These are phyloP conservation scores for Irpex lacteus DNA, from an alignment of 1,284 basidiomycete genomes.

Conservation along the genomic window DNA sequence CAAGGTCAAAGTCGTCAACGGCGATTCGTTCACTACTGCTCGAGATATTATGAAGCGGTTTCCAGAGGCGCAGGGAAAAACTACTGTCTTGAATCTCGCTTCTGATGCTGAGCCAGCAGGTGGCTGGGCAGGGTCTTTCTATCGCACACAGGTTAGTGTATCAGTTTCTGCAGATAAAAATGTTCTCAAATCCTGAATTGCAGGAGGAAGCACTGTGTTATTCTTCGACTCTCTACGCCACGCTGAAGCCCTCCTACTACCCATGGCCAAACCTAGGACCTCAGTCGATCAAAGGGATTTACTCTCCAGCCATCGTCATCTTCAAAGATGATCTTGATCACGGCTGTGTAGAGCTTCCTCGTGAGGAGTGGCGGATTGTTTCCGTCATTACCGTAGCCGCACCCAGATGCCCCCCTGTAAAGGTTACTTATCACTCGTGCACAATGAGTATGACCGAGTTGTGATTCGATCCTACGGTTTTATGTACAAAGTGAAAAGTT, in stretches of 20 bases:
- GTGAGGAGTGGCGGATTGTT: constrained; percentile 32
- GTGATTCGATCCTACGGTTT: too few relatives aligned
- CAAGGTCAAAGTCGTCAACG: constrained; percentile 33
- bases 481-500: too few relatives aligned
- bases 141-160: constrained; percentile 37
- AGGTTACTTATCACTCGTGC: too few relatives aligned
- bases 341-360: constrained; percentile 35
- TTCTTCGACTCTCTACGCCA: constrained; percentile 43
- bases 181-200: too few relatives aligned
- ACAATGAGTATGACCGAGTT: too few relatives aligned
- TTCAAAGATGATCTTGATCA: constrained; percentile 46
- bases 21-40: constrained; percentile 38
- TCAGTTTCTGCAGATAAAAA: too few relatives aligned
- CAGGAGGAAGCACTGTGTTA: constrained; percentile 43
- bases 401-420: constrained; percentile 31
- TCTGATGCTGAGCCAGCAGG: constrained; percentile 38
- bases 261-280: constrained; percentile 45
- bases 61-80: constrained; percentile 28
- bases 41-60: constrained; percentile 29
- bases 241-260: constrained; percentile 39
- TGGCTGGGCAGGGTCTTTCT: constrained; percentile 33
- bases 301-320: constrained; percentile 43
- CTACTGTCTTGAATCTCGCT: constrained; percentile 41
- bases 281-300: constrained; percentile 38
- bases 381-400: constrained; percentile 46